Evolutionary conservation across 1,284 basidiomycete genomes (phyloP).

Genomic region (Ustilago trichophora): DNA sequence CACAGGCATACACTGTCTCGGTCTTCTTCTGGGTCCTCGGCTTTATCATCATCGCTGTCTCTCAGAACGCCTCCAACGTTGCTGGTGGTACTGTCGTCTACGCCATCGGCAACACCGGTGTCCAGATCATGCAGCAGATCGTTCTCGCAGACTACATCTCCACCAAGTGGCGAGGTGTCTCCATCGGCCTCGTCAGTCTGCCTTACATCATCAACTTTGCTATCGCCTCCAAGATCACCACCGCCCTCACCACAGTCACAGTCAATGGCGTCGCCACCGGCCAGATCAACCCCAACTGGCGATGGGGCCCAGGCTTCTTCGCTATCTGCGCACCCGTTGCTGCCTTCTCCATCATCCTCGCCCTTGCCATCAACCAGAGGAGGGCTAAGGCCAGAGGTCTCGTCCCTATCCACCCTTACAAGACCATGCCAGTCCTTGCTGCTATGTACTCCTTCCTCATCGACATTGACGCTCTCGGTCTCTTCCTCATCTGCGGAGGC

Average conservation of each 20-base stretch:
- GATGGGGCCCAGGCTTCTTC: slow-evolving; percentile 65
- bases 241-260: background rate
- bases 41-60: slow-evolving; percentile 59
- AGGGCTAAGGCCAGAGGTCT: slow-evolving; percentile 50
- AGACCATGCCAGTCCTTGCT: slow-evolving; percentile 15
- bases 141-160: slow-evolving; percentile 63
- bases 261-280: too few species aligned
- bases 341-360: slow-evolving; percentile 51
- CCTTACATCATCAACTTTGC: slow-evolving; percentile 64
- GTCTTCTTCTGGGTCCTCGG: slow-evolving; percentile 60
- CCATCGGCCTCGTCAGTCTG: slow-evolving; percentile 58
- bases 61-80: slow-evolving; percentile 41
- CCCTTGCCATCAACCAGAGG: slow-evolving; percentile 55
- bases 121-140: slow-evolving; percentile 65
- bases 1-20: slow-evolving; percentile 53
- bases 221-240: slow-evolving; percentile 30
- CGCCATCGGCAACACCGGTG: slow-evolving; percentile 62
- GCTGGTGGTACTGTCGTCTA: slow-evolving; percentile 59
- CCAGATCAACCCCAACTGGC: slow-evolving; percentile 45
- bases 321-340: slow-evolving; percentile 62
- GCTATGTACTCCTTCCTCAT: slow-evolving; percentile 33
- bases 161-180: slow-evolving; percentile 57
- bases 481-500: slow-evolving; percentile 60
- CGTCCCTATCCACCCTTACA: slow-evolving; percentile 56
- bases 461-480: slow-evolving; percentile 59